Conservation (phyloP, 257 asterid species). For the Rubia yunnanensis region DNA sequence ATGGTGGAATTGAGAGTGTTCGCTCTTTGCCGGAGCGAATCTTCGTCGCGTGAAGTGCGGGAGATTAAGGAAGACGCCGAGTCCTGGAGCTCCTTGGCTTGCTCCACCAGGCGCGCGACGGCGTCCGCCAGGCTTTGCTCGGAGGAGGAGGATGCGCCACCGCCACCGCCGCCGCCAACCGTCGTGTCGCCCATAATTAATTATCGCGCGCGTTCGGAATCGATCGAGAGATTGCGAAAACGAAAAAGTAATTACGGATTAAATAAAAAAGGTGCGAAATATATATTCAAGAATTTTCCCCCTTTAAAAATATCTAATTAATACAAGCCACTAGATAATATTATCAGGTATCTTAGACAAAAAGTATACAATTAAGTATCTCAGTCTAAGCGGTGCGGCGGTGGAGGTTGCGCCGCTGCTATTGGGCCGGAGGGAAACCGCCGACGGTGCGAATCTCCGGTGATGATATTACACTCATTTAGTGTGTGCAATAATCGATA, state of each 20-base stretch:
- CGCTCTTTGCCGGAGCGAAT: constrained; percentile 85
- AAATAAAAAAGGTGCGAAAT: background rate
- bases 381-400: too few species aligned
- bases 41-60: constrained; percentile 74
- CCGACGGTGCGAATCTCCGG: background rate
- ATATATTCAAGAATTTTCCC: background rate
- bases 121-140: constrained; percentile 29
- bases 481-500: background rate
- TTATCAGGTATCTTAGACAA: background rate
- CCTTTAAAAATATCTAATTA: background rate
- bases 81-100: constrained; percentile 90
- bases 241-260: background rate
- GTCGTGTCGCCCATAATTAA: constrained; percentile 11
- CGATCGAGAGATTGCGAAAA: background rate
- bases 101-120: constrained; percentile 47
- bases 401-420: background rate
- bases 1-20: constrained; percentile 56
- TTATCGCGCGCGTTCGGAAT: constrained; percentile 1
- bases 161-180: constrained; percentile 14
- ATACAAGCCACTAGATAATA: constrained; percentile 1
- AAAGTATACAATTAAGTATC: too few species aligned
- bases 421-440: background rate
- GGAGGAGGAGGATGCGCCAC: constrained; percentile 3
- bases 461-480: too few species aligned
- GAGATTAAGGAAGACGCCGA: constrained; percentile 65